Conservation (phyloP, 768 basidiomycete species). For the Steccherinum ochraceum region DNA sequence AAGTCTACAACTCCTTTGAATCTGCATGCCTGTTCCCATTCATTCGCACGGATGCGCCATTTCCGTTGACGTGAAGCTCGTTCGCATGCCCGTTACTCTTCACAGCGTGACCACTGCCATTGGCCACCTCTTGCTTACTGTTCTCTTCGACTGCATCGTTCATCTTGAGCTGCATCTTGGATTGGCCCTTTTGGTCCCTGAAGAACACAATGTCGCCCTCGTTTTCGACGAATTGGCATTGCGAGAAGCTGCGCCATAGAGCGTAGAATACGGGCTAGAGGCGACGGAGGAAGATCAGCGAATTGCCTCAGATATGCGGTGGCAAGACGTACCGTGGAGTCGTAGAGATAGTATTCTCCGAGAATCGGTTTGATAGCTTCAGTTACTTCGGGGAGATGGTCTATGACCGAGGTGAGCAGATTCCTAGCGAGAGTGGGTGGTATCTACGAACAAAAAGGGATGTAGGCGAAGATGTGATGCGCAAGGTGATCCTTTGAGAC, state of each 20-base stretch:
- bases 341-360: constrained; percentile 24
- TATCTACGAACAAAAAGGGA: constrained; percentile 14
- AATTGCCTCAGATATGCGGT: not conserved
- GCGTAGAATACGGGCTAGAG: constrained; percentile 18
- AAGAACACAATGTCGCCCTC: constrained; percentile 25
- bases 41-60: too few relatives aligned
- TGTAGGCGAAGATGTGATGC: constrained; percentile 25
- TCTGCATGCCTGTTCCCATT: too few relatives aligned
- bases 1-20: too few relatives aligned
- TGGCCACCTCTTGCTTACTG: too few relatives aligned
- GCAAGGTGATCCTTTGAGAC: constrained; percentile 26
- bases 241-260: constrained; percentile 25
- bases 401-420: constrained; percentile 6
- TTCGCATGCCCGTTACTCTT: too few relatives aligned
- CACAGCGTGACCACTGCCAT: too few relatives aligned
- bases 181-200: constrained; percentile 24
- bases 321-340: constrained; percentile 15
- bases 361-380: constrained; percentile 23
- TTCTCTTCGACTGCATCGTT: too few relatives aligned
- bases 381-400: constrained; percentile 24
- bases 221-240: constrained; percentile 27
- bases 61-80: too few relatives aligned
- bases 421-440: not conserved
- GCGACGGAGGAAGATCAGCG: not conserved
- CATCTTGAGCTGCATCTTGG: too few relatives aligned